These are phyloP conservation scores for Gentiana dahurica DNA, from an alignment of 257 asterid genomes.

Conservation along the genomic window DNA sequence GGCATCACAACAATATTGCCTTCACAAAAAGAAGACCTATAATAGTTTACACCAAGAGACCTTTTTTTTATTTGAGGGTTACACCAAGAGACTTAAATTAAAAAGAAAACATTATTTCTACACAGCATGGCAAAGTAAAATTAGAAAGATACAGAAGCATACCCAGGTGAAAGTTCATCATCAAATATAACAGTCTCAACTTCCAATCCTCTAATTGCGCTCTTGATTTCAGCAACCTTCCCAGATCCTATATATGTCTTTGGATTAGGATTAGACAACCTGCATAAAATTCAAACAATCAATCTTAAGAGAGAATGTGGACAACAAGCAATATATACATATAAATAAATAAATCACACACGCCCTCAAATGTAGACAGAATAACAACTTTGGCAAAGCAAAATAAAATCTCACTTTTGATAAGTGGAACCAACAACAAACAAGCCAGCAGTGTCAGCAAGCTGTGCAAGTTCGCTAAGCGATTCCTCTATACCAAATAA, in stretches of 20 bases:
- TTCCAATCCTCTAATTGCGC: conserved; percentile 73
- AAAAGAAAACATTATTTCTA: background rate
- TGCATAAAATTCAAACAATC: conserved; percentile 26
- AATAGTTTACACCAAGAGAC: background rate
- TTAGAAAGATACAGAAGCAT: conserved; percentile 13
- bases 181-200: conserved; percentile 90
- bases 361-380: background rate
- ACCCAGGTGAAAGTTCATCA: conserved; percentile 98
- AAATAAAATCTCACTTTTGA: conserved; percentile 52
- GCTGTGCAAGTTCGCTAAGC: conserved; percentile 75
- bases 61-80: no score
- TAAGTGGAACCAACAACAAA: conserved; percentile 77
- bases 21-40: no score
- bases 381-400: background rate
- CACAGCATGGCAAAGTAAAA: background rate
- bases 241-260: conserved; percentile 96
- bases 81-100: background rate
- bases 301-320: background rate
- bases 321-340: background rate
- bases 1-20: no score
- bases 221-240: conserved; percentile 87
- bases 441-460: conserved; percentile 97
- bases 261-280: conserved; percentile 73
- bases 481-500: conserved; percentile 80
- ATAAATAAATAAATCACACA: no score